Evolutionary conservation across 495 filamentous ascomycete species (phyloP), one percentile per base, ranked within the genome.

Genomic region (Rostrohypoxylon terebratum): DNA sequence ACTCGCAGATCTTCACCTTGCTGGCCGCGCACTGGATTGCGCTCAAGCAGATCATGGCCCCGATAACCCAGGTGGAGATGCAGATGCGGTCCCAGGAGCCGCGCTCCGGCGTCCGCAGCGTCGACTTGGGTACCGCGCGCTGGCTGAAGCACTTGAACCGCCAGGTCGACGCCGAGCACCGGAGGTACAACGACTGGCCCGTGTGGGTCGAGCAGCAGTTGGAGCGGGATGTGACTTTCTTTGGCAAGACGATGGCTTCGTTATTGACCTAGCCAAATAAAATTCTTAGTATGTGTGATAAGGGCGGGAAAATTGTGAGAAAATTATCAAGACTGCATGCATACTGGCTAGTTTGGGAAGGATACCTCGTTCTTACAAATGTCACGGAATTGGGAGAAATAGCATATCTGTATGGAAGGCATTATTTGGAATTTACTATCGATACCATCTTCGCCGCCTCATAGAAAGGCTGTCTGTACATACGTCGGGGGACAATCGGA

Each of bases 1-100:
- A 59, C 31, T 87, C 86, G 72, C 80, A 82, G 65, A 76, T 83
- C 11, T 78, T 80, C 5, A 75, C 86, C 42, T 74, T 90, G n/a
- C 74, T 91, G 7, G 83, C 85, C 13, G 68, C 87, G 38, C 89
- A 90, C 79, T 90, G 87, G 79, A 83, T 90, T 44, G 81, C 86
- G 7, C 58, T 90, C 16, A 85, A 88, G 76, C 79, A 85, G 58
- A 83, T 90, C 75, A 86, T 90, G 84, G 82, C 81, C 4, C 82
- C 81, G 40, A 80, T 87, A 36, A 81, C 77, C 8, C 74, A 78
- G 25, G 68, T 66, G 25, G 79, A 85, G 71, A 45, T 63, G 34
- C 28, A 18, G 28, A 50, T 75, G 55, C 71, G 75, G 8, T 61
- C 61, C 34, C 63, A 62, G 42, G 25, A 66, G 34, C 71, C 66